Base-by-base conservation (phyloP, 2,329 filamentous ascomycete genomes). In the Fusarium algeriense region DNA sequence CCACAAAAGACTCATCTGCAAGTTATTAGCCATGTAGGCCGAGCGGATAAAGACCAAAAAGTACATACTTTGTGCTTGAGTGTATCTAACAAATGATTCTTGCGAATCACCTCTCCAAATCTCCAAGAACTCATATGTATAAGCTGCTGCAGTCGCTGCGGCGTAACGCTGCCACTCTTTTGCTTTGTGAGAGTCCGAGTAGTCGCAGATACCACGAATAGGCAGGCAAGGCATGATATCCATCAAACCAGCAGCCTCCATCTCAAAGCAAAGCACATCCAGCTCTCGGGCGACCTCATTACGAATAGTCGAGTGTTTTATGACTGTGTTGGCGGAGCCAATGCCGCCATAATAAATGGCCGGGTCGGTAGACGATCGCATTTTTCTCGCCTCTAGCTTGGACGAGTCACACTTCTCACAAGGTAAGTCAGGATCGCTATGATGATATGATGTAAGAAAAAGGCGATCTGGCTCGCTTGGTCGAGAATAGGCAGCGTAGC, bases 401-500 rank as follows among this genome's bases (percentile, higher is more conserved):
- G 52, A 23, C 26, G 1, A n/a, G 1, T 54, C n/a, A 3, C 52
- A 54, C 5, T 23, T 0, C 0, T 32, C 28, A 3, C 52, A 54
- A 11, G 35, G 8, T 4, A 9, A 10, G 12, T 3, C 19, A 2
- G 19, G 0, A 30, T 17, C 7, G 10, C 3, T 1, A 2, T 63
- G 59, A 4, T 6, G 23, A 4, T 64, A 48, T 0, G 30, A 35
- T 0, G 45, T 1, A 6, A 20, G 1, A 12, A 64, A 64, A 0
- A 65, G 49, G 1, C 49, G 62, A 2, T 65, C 62, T 0, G 60
- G 62, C 2, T 64, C 32, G 1, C 0, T 14, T 2, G 62, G 62
- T 0, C 13, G 17, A 0, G 19, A n/a, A 10, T 44, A 65, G 0
- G 30, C 4, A 0, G 20, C 3, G 1, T 57, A 1, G 0, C 1